These are phyloP conservation scores for Chenopodium quinoa DNA, from an alignment of 148 eudicot genomes.

Conservation along the genomic window DNA sequence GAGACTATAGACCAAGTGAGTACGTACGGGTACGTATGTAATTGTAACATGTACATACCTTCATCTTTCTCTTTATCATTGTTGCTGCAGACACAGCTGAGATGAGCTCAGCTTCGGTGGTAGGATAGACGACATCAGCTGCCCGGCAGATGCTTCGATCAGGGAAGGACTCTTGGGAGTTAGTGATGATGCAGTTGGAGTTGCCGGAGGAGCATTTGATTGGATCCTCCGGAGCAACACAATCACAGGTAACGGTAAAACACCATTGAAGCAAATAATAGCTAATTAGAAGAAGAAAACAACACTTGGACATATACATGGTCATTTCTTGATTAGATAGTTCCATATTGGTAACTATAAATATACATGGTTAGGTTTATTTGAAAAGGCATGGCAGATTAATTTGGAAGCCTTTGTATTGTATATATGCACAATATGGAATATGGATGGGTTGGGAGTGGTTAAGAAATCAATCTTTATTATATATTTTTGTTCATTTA, in stretches of 20 bases:
- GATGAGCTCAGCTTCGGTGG: constrained; percentile 25
- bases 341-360: not conserved
- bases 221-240: constrained; percentile 30
- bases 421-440: not conserved
- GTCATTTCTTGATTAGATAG: not conserved
- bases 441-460: not conserved
- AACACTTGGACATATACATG: not conserved
- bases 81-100: constrained; percentile 21
- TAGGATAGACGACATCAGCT: constrained; percentile 17
- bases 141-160: constrained; percentile 31
- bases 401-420: not conserved
- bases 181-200: constrained; percentile 32
- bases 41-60: constrained; percentile 7
- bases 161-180: constrained; percentile 25
- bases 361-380: not conserved
- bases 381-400: not conserved
- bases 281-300: not conserved
- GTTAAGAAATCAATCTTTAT: not conserved
- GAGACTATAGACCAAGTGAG: too few relatives aligned
- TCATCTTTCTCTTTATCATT: constrained; percentile 25
- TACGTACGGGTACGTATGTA: too few relatives aligned
- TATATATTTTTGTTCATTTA: not conserved
- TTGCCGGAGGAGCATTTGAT: constrained; percentile 25
- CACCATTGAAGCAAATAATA: not conserved
- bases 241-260: not conserved